These are phyloP conservation scores for Chaetomiaceae sp. DNA, from an alignment of 2,329 filamentous ascomycete species.

Conservation along the genomic window DNA sequence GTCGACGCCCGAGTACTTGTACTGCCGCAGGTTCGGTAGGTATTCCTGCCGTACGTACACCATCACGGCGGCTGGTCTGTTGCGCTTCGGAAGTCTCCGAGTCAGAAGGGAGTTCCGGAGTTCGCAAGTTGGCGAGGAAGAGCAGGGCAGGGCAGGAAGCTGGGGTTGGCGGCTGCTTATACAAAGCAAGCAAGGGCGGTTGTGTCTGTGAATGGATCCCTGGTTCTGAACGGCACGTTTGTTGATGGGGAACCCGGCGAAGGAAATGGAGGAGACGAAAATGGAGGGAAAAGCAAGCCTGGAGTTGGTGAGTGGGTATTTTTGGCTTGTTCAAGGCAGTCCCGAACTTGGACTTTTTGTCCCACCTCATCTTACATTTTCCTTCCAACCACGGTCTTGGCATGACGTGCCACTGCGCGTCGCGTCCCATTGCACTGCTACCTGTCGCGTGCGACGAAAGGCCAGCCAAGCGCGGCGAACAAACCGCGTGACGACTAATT, in stretches of 20 bases:
- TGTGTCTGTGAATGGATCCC: too few species aligned
- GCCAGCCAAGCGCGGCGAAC: too few species aligned
- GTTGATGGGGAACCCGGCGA: too few species aligned
- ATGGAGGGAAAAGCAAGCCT: constrained; percentile 4
- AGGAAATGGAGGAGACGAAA: constrained; percentile 8
- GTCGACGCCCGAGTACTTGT: constrained; percentile 93
- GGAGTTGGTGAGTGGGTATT: too few species aligned
- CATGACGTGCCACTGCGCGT: background rate
- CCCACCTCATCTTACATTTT: too few species aligned
- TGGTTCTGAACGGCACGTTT: too few species aligned
- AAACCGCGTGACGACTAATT: background rate
- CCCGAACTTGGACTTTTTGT: background rate
- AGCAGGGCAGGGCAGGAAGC: too few species aligned
- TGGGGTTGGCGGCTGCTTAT: too few species aligned
- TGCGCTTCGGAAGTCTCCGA: background rate
- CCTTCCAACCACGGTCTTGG: background rate
- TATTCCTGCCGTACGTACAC: constrained; percentile 92
- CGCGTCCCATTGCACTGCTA: constrained; percentile 2
- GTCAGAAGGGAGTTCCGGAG: background rate
- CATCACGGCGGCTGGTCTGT: constrained; percentile 47
- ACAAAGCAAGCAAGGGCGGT: too few species aligned
- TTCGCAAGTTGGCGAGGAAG: too few species aligned
- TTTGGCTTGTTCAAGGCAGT: too few species aligned
- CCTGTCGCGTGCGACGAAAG: background rate
- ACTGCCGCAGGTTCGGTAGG: constrained; percentile 81